These are phyloP conservation scores for Penicillium riverlandense DNA, from an alignment of 495 filamentous ascomycete species.

Conservation along the genomic window DNA sequence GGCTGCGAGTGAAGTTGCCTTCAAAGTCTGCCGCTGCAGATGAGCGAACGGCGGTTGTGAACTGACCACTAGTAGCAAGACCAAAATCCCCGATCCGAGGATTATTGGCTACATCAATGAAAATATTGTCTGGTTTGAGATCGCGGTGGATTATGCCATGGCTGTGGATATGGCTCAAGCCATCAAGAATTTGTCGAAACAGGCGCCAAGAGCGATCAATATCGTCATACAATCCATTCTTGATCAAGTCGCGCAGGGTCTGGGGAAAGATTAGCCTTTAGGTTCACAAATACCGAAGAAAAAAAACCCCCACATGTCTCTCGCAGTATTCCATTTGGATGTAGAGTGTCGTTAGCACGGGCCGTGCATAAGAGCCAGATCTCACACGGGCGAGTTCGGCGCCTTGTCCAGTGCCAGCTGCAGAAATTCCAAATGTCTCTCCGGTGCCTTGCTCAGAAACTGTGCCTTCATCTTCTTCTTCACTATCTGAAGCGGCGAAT, in stretches of 20 bases:
- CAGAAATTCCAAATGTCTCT: slow-evolving; percentile 15
- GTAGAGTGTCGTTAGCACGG: slow-evolving; percentile 57
- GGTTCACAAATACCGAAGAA: not conserved
- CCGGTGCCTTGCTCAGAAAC: slow-evolving; percentile 18
- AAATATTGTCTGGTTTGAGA: slow-evolving; percentile 97
- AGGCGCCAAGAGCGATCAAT: slow-evolving; percentile 78
- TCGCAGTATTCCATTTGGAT: slow-evolving; percentile 98
- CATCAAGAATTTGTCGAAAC: slow-evolving; percentile 87
- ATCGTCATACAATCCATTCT: slow-evolving; percentile 63
- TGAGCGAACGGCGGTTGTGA: slow-evolving; percentile 44
- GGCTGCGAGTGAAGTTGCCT: slow-evolving; percentile 68
- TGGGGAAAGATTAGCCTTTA: slow-evolving; percentile 23
- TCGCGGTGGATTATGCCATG: slow-evolving; percentile 93
- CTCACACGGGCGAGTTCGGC: slow-evolving; percentile 24
- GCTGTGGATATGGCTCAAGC: slow-evolving; percentile 81
- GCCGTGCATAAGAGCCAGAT: slow-evolving; percentile 33
- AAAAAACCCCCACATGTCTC: slow-evolving; percentile 55
- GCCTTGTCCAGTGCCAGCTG: slow-evolving; percentile 17
- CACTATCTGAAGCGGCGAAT: slow-evolving; percentile 63
- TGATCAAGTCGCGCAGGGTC: slow-evolving; percentile 88
- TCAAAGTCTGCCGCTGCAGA: slow-evolving; percentile 39
- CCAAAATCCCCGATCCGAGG: slow-evolving; percentile 97
- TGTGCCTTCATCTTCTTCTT: slow-evolving; percentile 45
- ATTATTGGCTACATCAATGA: slow-evolving; percentile 84
- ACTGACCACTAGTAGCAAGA: slow-evolving; percentile 81